Conservation (phyloP, 768 basidiomycete genomes). For the Russula virescens region DNA sequence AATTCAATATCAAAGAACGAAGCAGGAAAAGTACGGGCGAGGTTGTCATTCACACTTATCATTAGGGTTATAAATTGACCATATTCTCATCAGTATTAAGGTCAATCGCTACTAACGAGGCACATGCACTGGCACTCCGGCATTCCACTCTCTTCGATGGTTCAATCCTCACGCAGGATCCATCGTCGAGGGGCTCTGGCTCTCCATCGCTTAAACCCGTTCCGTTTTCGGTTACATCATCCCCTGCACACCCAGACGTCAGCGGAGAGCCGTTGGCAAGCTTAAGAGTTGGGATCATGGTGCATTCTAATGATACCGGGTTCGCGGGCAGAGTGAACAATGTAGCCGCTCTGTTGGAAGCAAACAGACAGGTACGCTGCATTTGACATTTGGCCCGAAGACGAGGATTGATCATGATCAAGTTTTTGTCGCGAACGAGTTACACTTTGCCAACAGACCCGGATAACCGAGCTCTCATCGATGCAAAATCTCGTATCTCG, state of each 20-base stretch:
- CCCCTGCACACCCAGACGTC: constrained; percentile 38
- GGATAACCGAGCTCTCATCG: constrained; percentile 62
- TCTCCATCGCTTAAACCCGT: constrained; percentile 29
- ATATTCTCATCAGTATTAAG: constrained; percentile 38
- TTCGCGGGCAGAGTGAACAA: constrained; percentile 72
- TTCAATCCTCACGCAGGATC: constrained; percentile 19
- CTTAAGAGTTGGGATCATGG: constrained; percentile 58
- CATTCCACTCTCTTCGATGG: constrained; percentile 50
- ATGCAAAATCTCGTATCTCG: constrained; percentile 79
- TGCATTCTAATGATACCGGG: constrained; percentile 41
- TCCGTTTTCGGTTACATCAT: constrained; percentile 40
- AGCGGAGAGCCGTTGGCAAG: constrained; percentile 36
- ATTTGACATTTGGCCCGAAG: not conserved
- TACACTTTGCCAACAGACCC: constrained; percentile 56
- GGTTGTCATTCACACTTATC: constrained; percentile 34
- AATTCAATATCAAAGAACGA: constrained; percentile 64
- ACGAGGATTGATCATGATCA: constrained; percentile 23
- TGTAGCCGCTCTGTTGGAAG: constrained; percentile 67
- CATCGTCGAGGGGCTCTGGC: constrained; percentile 5
- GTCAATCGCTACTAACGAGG: constrained; percentile 38
- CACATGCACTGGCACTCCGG: constrained; percentile 47
- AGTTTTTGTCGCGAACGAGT: constrained; percentile 50
- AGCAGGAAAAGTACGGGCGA: constrained; percentile 52
- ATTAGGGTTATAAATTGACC: not conserved
- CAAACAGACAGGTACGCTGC: constrained; percentile 65